Evolutionary conservation across 2,329 filamentous ascomycete species (phyloP).

Genomic region (Seiridium unicorne): DNA sequence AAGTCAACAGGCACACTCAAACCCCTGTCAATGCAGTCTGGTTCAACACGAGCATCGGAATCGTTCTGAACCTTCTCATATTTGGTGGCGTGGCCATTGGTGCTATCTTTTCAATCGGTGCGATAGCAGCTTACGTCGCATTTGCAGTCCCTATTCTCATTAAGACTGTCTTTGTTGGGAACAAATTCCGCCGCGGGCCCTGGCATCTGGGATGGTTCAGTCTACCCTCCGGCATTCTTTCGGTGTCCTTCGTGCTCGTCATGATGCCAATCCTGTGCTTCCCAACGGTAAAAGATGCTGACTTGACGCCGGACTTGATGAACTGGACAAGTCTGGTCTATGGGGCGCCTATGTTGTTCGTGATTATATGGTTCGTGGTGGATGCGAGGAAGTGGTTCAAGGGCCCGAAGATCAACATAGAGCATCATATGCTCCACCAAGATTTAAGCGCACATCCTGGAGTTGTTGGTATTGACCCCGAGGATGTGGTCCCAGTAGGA

Average conservation of each 20-base stretch:
- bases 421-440: slow-evolving; percentile 25
- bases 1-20: slow-evolving; percentile 57
- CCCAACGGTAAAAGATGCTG: slow-evolving; percentile 52
- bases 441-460: slow-evolving; percentile 12
- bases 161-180: slow-evolving; percentile 57
- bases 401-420: slow-evolving; percentile 67
- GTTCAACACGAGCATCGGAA: slow-evolving; percentile 61
- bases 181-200: slow-evolving; percentile 63
- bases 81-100: slow-evolving; percentile 64
- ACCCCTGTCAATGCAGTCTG: slow-evolving; percentile 72
- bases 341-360: slow-evolving; percentile 54
- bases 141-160: slow-evolving; percentile 59
- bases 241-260: slow-evolving; percentile 58
- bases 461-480: slow-evolving; percentile 16
- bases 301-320: slow-evolving; percentile 54
- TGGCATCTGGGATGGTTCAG: slow-evolving; percentile 66
- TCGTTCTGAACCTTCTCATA: slow-evolving; percentile 60
- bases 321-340: slow-evolving; percentile 65
- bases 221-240: slow-evolving; percentile 53
- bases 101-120: slow-evolving; percentile 69
- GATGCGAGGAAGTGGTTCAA: slow-evolving; percentile 68
- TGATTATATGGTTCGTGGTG: slow-evolving; percentile 62
- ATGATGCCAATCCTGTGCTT: slow-evolving; percentile 70
- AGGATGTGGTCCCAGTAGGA: neutral
- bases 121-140: slow-evolving; percentile 64